A percentile compares a stretch with the other conserved stretches of the same genome.
Evolutionary conservation across 805 yeast species (phyloP).

Genomic region (Candida ascalaphidarum): DNA sequence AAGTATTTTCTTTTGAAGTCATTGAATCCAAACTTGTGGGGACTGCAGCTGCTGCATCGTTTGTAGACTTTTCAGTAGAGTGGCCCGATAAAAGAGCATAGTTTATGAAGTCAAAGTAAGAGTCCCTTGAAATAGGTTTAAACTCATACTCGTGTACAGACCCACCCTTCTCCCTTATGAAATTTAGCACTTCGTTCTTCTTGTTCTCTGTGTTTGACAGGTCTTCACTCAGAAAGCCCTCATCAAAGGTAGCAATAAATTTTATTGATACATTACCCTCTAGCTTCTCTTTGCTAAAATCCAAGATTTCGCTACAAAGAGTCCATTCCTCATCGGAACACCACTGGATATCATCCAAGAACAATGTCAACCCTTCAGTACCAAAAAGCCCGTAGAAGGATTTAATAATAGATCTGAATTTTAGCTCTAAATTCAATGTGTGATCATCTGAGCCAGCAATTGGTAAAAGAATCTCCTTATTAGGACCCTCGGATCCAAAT

Average conservation of each 20-base stretch:
- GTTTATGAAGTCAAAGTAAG: too few species aligned
- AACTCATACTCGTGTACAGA: too few species aligned
- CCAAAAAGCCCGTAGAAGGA: constrained; percentile 33
- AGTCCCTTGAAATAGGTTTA: too few species aligned
- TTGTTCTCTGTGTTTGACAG: too few species aligned
- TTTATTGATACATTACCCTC: constrained; percentile 5
- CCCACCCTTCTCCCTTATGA: too few species aligned
- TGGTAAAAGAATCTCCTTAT: not conserved
- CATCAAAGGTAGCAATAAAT: constrained; percentile 3
- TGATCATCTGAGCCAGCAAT: constrained; percentile 9
- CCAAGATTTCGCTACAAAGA: constrained; percentile 19
- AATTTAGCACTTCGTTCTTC: too few species aligned
- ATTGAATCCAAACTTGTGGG: too few species aligned
- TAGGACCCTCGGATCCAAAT: not conserved
- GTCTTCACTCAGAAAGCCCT: too few species aligned
- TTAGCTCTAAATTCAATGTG: constrained; percentile 24
- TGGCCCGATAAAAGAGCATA: too few species aligned
- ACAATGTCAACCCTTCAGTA: constrained; percentile 32
- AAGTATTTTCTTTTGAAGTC: too few species aligned
- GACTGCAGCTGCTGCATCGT: too few species aligned
- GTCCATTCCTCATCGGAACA: constrained; percentile 24
- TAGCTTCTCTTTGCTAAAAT: constrained; percentile 7
- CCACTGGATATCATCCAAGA: constrained; percentile 41
- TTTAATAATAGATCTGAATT: constrained; percentile 34
- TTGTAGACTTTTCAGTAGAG: too few species aligned